phyloP scores from a whole-genome alignment of 106 monocot species.

The Alisma plantagoaquatica region DNA sequence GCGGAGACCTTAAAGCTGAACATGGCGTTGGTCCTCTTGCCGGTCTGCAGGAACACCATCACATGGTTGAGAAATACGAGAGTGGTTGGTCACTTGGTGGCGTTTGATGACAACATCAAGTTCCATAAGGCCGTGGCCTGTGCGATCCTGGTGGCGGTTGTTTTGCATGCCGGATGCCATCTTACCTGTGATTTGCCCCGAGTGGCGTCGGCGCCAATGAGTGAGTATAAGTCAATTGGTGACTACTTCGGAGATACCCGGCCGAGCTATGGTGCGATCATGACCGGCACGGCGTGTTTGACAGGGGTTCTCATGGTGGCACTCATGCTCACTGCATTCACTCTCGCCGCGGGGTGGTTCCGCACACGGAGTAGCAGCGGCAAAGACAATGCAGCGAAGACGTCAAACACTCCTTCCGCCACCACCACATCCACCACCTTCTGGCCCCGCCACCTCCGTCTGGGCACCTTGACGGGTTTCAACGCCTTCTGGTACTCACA shows the following conservation, averaged over 20 bases:
- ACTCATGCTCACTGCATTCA: constrained; percentile 27
- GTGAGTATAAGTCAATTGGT: constrained; percentile 15
- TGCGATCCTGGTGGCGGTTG: constrained; percentile 18
- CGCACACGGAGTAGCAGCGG: no score
- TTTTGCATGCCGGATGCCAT: constrained; percentile 19
- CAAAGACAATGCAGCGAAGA: constrained; percentile 4
- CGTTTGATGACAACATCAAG: constrained; percentile 47
- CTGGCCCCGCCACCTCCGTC: constrained; percentile 49
- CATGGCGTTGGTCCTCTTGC: constrained; percentile 39
- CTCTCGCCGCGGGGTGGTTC: constrained; percentile 27
- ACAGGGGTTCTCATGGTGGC: constrained; percentile 29
- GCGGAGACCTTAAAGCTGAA: constrained; percentile 46
- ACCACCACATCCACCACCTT: constrained; percentile 28
- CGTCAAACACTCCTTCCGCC: constrained; percentile 7
- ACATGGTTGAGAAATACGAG: constrained; percentile 34
- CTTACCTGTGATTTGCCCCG: constrained; percentile 31
- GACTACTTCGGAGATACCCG: constrained; percentile 19
- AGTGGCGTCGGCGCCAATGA: constrained; percentile 19
- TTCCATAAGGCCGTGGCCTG: constrained; percentile 31
- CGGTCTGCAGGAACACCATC: constrained; percentile 38
- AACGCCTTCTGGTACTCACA: no score
- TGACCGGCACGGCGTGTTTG: constrained; percentile 21
- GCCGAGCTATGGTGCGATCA: constrained; percentile 30
- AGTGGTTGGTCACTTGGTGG: constrained; percentile 18
- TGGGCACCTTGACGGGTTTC: constrained; percentile 32